Conservation (phyloP, 176 grass and related monocot species). For the Pontederia crassipes region DNA sequence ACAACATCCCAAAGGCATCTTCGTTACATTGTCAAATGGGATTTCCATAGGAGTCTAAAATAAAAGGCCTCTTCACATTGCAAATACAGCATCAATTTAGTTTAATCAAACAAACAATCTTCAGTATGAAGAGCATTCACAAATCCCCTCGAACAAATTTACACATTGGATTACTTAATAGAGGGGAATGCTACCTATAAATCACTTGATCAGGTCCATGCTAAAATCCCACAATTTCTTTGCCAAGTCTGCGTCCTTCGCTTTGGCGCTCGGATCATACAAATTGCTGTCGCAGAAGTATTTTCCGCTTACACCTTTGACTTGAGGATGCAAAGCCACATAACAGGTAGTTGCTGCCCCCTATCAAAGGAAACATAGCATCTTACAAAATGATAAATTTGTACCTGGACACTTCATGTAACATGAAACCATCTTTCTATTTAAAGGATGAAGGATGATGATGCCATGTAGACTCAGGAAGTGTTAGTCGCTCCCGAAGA, state of each 20-base stretch:
- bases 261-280: constrained; percentile 40
- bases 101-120: too few relatives aligned
- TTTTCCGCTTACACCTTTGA: constrained; percentile 47
- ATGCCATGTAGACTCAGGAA: background rate
- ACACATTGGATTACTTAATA: background rate
- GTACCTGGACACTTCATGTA: background rate
- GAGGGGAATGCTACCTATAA: background rate
- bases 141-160: background rate
- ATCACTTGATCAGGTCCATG: constrained; percentile 42
- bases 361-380: constrained; percentile 26
- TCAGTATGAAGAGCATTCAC: too few relatives aligned
- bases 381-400: background rate
- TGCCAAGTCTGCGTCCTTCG: constrained; percentile 51
- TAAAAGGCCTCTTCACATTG: too few relatives aligned
- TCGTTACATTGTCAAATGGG: too few relatives aligned
- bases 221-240: constrained; percentile 83
- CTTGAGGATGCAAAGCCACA: constrained; percentile 55
- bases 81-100: too few relatives aligned
- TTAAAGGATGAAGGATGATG: too few relatives aligned
- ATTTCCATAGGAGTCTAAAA: too few relatives aligned
- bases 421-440: background rate
- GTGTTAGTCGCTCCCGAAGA: too few relatives aligned
- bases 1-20: too few relatives aligned
- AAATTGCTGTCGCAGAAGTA: constrained; percentile 69
- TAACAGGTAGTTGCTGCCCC: constrained; percentile 89